Evolutionary conservation across 352 stramenopile species (phyloP).

Genomic region (Phytophthora kernoviae): DNA sequence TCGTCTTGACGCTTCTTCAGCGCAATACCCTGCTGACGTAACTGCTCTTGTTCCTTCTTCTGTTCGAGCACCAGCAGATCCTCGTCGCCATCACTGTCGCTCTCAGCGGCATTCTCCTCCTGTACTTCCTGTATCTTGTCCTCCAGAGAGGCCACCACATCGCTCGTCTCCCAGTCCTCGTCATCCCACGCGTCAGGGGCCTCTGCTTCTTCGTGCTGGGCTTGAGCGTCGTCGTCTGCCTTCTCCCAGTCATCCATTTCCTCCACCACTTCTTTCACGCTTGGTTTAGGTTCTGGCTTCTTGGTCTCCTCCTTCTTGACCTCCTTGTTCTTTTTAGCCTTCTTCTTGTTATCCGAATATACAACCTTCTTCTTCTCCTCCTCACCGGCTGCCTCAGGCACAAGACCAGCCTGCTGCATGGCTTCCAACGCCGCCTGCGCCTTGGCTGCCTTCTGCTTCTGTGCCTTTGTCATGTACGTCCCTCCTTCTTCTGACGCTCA

Average conservation of each 20-base stretch:
- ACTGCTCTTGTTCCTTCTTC: slow-evolving; percentile 92
- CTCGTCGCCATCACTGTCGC: slow-evolving; percentile 89
- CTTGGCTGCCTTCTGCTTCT: slow-evolving; percentile 94
- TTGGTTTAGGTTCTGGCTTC: slow-evolving; percentile 37
- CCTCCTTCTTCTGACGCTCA: slow-evolving; percentile 95
- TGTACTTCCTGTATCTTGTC: slow-evolving; percentile 75
- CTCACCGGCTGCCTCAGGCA: slow-evolving; percentile 50
- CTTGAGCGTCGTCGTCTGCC: slow-evolving; percentile 44
- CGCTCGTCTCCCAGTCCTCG: slow-evolving; percentile 83
- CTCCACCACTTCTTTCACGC: slow-evolving; percentile 66
- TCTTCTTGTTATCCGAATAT: slow-evolving; percentile 92
- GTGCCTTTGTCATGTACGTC: slow-evolving; percentile 99
- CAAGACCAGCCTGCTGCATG: slow-evolving; percentile 93
- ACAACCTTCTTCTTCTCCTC: slow-evolving; percentile 93
- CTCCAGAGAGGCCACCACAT: slow-evolving; percentile 78
- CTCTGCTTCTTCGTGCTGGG: slow-evolving; percentile 54
- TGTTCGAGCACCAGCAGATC: slow-evolving; percentile 95
- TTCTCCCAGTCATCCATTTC: slow-evolving; percentile 75
- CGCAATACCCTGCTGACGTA: slow-evolving; percentile 92
- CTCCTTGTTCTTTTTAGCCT: slow-evolving; percentile 63
- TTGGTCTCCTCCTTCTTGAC: slow-evolving; percentile 38
- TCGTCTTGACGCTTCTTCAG: slow-evolving; percentile 95
- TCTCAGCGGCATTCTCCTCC: slow-evolving; percentile 31
- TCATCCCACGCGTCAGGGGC: slow-evolving; percentile 84
- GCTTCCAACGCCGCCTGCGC: slow-evolving; percentile 90